A percentile compares a stretch with the other conserved stretches of the same genome.
Evolutionary conservation across 108 stramenopile genomes (phyloP).

Genomic region (Parietichytrium sp.): DNA sequence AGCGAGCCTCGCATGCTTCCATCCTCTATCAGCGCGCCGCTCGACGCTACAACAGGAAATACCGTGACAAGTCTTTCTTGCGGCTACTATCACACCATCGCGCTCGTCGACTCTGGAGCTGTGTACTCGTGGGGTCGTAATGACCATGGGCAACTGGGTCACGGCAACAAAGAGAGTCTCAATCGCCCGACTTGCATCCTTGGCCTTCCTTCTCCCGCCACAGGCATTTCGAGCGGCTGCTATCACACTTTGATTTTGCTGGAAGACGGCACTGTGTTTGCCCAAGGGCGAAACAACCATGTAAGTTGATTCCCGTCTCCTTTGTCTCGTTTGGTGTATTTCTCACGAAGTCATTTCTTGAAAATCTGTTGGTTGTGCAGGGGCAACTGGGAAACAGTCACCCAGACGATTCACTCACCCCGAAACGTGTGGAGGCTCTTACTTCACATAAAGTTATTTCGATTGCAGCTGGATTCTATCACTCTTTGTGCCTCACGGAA

Average conservation of each 20-base stretch:
- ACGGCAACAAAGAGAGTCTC: conserved; percentile 40
- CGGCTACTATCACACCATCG: conserved; percentile 60
- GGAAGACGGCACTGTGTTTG: conserved; percentile 50
- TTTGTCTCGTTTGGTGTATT: too few relatives aligned
- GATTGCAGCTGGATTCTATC: conserved; percentile 22
- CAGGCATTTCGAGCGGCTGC: too few relatives aligned
- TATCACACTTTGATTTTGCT: conserved; percentile 52
- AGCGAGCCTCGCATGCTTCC: conserved; percentile 33
- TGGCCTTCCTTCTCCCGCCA: too few relatives aligned
- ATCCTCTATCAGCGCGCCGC: background rate
- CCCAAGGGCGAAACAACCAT: conserved; percentile 41
- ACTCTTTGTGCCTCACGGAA: conserved; percentile 3
- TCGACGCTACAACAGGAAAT: background rate
- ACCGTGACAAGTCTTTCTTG: conserved; percentile 41
- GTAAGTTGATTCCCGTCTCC: too few relatives aligned
- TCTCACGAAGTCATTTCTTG: too few relatives aligned
- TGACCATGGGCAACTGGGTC: conserved; percentile 56
- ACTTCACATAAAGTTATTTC: background rate
- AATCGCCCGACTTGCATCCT: conserved; percentile 44
- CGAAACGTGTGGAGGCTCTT: background rate
- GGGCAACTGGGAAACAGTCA: too few relatives aligned
- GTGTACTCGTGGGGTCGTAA: conserved; percentile 42
- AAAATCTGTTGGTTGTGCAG: too few relatives aligned
- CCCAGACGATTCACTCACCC: too few relatives aligned
- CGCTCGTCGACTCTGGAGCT: conserved; percentile 51